Evolutionary conservation across 108 stramenopile genomes (phyloP).

Genomic region (Pseudonitzschia delicatissima): DNA sequence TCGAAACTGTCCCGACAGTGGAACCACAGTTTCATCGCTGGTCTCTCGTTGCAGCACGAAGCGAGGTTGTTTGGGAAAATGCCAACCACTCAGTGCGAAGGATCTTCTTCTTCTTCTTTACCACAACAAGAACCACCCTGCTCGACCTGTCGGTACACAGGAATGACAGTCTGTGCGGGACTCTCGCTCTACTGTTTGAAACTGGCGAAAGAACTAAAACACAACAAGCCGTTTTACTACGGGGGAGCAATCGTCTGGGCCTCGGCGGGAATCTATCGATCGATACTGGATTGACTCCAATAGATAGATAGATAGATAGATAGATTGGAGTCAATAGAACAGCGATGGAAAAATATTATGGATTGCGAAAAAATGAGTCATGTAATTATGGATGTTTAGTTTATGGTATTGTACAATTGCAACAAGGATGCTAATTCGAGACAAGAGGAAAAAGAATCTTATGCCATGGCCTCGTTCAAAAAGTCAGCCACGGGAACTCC

Average conservation of each 20-base stretch:
- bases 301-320: too few relatives aligned
- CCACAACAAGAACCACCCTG: conserved; percentile 40
- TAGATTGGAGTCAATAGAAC: too few relatives aligned
- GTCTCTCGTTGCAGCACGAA: too few relatives aligned
- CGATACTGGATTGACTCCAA: conserved; percentile 45
- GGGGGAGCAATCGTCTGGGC: conserved; percentile 41
- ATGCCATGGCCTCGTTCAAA: neutral
- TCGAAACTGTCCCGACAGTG: too few relatives aligned
- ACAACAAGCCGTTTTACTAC: conserved; percentile 32
- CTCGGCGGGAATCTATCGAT: conserved; percentile 65
- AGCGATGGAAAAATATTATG: too few relatives aligned
- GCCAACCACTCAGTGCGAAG: neutral
- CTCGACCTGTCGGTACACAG: conserved; percentile 60
- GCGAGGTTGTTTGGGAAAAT: too few relatives aligned
- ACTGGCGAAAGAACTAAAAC: conserved; percentile 39
- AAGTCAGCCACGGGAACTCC: conserved; percentile 9
- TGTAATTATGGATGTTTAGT: too few relatives aligned
- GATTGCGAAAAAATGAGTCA: too few relatives aligned
- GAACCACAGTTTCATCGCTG: too few relatives aligned
- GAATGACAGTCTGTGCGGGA: conserved; percentile 61
- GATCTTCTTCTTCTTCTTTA: neutral
- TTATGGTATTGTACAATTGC: too few relatives aligned
- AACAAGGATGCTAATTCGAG: too few relatives aligned
- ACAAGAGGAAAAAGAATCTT: too few relatives aligned
- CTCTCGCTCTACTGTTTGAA: conserved; percentile 66